Evolutionary conservation across 306 rosid genomes (phyloP).

Genomic region (Rosa lucieae): DNA sequence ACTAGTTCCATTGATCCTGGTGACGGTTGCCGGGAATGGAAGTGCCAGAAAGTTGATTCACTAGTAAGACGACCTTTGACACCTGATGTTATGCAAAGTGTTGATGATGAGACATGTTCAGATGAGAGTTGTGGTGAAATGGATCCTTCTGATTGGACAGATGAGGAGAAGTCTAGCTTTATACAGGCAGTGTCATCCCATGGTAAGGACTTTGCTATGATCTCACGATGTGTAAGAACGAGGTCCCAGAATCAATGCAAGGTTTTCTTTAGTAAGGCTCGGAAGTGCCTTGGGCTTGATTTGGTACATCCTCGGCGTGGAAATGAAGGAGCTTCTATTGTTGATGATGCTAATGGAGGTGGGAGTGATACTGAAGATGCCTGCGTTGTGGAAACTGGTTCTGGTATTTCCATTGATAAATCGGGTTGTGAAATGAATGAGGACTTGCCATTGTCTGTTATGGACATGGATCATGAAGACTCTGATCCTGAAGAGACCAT

Average conservation of each 20-base stretch:
- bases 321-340: conserved; percentile 47
- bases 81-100: conserved; percentile 45
- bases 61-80: conserved; percentile 33
- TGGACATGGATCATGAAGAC: conserved; percentile 40
- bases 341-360: conserved; percentile 64
- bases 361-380: conserved; percentile 80
- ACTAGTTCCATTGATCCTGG: conserved; percentile 70
- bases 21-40: conserved; percentile 54
- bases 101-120: conserved; percentile 80
- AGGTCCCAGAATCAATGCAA: conserved; percentile 86
- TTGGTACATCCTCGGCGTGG: conserved; percentile 44
- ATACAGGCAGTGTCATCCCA: conserved; percentile 79
- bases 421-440: conserved; percentile 54
- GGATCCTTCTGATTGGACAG: conserved; percentile 86
- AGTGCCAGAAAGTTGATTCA: conserved; percentile 44
- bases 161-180: conserved; percentile 75
- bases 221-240: conserved; percentile 68
- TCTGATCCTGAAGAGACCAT: conserved; percentile 44
- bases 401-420: conserved; percentile 50
- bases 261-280: conserved; percentile 89
- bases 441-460: conserved; percentile 42
- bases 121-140: conserved; percentile 93
- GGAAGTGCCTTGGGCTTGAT: conserved; percentile 87
- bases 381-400: conserved; percentile 56
- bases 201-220: conserved; percentile 72